A percentile compares a stretch with the other conserved stretches of the same genome.
phyloP scores from a whole-genome alignment of 2,329 filamentous ascomycete genomes.

The Spiromastix sp. region DNA sequence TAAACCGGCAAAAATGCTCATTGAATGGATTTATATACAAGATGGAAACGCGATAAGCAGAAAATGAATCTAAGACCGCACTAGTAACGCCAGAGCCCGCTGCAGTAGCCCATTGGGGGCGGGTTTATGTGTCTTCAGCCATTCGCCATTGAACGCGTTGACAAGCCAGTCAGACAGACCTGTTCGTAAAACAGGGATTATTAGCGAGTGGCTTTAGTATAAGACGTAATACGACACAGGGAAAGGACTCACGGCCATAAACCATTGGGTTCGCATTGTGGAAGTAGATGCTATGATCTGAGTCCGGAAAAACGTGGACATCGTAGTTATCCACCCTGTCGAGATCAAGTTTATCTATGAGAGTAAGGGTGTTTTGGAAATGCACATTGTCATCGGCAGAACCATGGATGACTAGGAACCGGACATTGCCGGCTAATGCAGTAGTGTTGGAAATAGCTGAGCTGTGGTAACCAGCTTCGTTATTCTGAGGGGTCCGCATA shows the following conservation, averaged over 20 bases:
- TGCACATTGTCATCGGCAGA: slow-evolving; percentile 97
- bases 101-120: slow-evolving; percentile 31
- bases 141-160: slow-evolving; percentile 96
- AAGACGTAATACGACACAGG: background rate
- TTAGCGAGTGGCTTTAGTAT: background rate
- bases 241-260: slow-evolving; percentile 66
- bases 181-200: slow-evolving; percentile 9
- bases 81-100: slow-evolving; percentile 4
- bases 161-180: slow-evolving; percentile 67
- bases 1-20: no score
- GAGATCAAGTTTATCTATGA: slow-evolving; percentile 79
- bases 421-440: slow-evolving; percentile 63
- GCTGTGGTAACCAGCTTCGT: slow-evolving; percentile 63
- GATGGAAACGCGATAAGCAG: background rate
- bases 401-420: slow-evolving; percentile 93
- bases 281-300: slow-evolving; percentile 89
- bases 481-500: slow-evolving; percentile 88
- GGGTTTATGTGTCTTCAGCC: slow-evolving; percentile 53
- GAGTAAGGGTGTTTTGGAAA: slow-evolving; percentile 80
- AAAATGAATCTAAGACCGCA: no score
- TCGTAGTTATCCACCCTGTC: slow-evolving; percentile 85
- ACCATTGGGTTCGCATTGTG: slow-evolving; percentile 87
- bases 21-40: no score
- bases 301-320: slow-evolving; percentile 92
- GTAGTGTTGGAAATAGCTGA: slow-evolving; percentile 64